phyloP scores from a whole-genome alignment of 495 filamentous ascomycete species.

The Annulohypoxylon maeteangense region DNA sequence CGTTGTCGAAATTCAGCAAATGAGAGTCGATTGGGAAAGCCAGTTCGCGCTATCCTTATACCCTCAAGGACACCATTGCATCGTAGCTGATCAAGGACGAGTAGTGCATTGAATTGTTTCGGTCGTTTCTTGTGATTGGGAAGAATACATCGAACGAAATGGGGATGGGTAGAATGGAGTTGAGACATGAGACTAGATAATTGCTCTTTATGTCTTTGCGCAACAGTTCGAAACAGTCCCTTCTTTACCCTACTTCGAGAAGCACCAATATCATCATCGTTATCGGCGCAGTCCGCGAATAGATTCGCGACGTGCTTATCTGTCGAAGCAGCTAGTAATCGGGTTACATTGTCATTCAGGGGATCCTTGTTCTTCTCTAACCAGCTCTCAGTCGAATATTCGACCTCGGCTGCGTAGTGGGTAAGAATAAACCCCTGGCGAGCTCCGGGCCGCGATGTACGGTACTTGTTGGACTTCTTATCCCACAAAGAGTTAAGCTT shows the following conservation, averaged over 20 bases:
- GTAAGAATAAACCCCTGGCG: conserved; percentile 95
- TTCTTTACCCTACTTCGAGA: conserved; percentile 91
- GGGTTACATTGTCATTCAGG: conserved; percentile 94
- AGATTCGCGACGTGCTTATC: conserved; percentile 85
- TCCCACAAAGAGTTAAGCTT: conserved; percentile 98
- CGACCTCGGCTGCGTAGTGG: conserved; percentile 97
- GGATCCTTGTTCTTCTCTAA: conserved; percentile 99
- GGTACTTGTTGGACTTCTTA: conserved; percentile 92
- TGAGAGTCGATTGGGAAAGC: conserved; percentile 94
- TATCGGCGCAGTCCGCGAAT: conserved; percentile 86
- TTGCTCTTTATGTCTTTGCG: conserved; percentile 97
- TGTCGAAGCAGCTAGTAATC: conserved; percentile 81
- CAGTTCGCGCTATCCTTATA: conserved; percentile 95
- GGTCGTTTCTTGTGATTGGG: conserved; percentile 99
- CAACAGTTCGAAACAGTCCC: conserved; percentile 95
- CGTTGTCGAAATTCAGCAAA: conserved; percentile 95
- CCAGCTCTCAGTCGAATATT: conserved; percentile 96
- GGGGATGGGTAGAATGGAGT: conserved; percentile 94
- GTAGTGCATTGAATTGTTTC: conserved; percentile 85
- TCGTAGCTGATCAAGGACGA: conserved; percentile 93
- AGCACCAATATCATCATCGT: conserved; percentile 71
- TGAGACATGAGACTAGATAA: conserved; percentile 95
- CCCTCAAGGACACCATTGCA: conserved; percentile 99
- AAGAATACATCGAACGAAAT: conserved; percentile 98
- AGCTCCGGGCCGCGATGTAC: conserved; percentile 77